A percentile compares a stretch with the other conserved stretches of the same genome.
Evolutionary conservation across 2,329 filamentous ascomycete species (phyloP).

Genomic region (Pseudocercospora vitis): DNA sequence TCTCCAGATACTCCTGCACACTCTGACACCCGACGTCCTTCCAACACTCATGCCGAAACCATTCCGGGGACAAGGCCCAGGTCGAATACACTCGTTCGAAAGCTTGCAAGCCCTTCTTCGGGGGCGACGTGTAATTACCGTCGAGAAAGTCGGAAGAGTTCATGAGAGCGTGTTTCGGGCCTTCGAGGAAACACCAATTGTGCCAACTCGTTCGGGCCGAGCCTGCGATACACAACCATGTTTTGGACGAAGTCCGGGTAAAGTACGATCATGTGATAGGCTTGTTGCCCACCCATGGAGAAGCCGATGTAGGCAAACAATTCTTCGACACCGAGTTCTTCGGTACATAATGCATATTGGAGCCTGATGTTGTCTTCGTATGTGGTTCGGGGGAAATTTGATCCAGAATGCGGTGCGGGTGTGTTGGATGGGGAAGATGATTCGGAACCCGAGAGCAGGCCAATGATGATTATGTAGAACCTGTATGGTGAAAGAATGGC

Average conservation of each 20-base stretch:
- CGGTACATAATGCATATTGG: slow-evolving; percentile 46
- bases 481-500: slow-evolving; percentile 42
- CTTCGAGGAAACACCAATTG: slow-evolving; percentile 58
- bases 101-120: slow-evolving; percentile 38
- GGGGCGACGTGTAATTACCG: slow-evolving; percentile 32
- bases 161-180: slow-evolving; percentile 51
- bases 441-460: slow-evolving; percentile 56
- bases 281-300: slow-evolving; percentile 58
- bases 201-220: slow-evolving; percentile 51
- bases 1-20: slow-evolving; percentile 37
- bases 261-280: slow-evolving; percentile 55
- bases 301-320: slow-evolving; percentile 55
- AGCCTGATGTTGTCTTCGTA: slow-evolving; percentile 56
- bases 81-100: slow-evolving; percentile 44
- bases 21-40: slow-evolving; percentile 36
- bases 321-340: slow-evolving; percentile 45
- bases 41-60: slow-evolving; percentile 44
- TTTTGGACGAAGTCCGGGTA: slow-evolving; percentile 41
- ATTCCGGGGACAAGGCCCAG: slow-evolving; percentile 44
- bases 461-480: slow-evolving; percentile 54
- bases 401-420: slow-evolving; percentile 31
- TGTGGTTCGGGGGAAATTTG: slow-evolving; percentile 47
- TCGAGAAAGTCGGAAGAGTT: slow-evolving; percentile 45
- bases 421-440: slow-evolving; percentile 56
- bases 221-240: neutral